Evolutionary conservation across 768 basidiomycete genomes (phyloP).

Genomic region (Crucibulum laeve): DNA sequence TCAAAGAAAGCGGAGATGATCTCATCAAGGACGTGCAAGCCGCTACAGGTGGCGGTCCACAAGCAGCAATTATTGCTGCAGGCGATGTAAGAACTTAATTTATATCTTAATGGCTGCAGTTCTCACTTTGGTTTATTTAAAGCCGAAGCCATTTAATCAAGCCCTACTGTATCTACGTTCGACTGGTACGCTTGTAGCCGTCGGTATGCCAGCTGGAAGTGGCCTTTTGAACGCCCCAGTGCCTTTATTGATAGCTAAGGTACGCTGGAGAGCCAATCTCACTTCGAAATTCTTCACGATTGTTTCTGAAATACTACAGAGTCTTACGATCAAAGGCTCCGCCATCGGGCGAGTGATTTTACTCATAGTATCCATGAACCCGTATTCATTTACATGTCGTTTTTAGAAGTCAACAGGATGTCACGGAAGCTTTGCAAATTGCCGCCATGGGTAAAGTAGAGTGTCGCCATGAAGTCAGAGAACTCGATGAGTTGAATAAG

Average conservation of each 20-base stretch:
- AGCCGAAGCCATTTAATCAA: conserved; percentile 41
- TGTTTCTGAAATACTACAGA: conserved; percentile 15
- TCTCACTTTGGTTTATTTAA: not conserved
- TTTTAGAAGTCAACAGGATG: conserved; percentile 67
- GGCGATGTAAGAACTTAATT: conserved; percentile 32
- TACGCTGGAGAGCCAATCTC: conserved; percentile 7
- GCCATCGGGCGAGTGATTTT: conserved; percentile 22
- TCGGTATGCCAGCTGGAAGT: conserved; percentile 53
- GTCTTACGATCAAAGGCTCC: conserved; percentile 36
- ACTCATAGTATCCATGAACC: not conserved
- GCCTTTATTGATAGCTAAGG: conserved; percentile 28
- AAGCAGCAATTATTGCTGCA: conserved; percentile 60
- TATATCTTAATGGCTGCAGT: not conserved
- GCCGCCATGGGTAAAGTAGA: conserved; percentile 66
- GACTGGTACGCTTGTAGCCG: conserved; percentile 66
- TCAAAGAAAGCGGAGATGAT: conserved; percentile 56
- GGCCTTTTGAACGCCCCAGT: conserved; percentile 54
- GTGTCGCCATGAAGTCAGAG: conserved; percentile 38
- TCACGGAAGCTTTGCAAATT: conserved; percentile 66
- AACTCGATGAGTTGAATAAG: conserved; percentile 44
- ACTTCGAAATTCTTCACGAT: not conserved
- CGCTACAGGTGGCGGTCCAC: conserved; percentile 65
- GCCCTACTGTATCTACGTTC: conserved; percentile 66
- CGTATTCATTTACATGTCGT: conserved; percentile 3
- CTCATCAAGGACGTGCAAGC: conserved; percentile 56